phyloP scores from a whole-genome alignment of 331 rosid genomes.

The Rhamnella rubrinervis region DNA sequence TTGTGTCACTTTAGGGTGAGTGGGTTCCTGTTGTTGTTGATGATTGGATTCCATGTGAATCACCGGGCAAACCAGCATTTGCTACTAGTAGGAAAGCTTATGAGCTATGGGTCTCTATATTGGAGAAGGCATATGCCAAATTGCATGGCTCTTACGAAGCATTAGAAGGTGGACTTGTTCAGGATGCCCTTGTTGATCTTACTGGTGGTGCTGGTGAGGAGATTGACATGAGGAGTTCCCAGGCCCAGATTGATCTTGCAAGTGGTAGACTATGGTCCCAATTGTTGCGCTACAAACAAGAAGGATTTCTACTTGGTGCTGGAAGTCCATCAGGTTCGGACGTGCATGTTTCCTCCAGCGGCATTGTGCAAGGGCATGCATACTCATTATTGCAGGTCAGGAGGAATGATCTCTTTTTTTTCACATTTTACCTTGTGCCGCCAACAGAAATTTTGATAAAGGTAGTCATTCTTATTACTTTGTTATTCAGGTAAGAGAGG shows the following conservation, averaged over 20 bases:
- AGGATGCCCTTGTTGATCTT: slow-evolving; percentile 99
- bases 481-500: slow-evolving; percentile 72
- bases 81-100: slow-evolving; percentile 90
- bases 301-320: slow-evolving; percentile 94
- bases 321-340: slow-evolving; percentile 99
- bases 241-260: slow-evolving; percentile 99
- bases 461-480: slow-evolving; percentile 13
- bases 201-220: slow-evolving; percentile 99
- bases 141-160: slow-evolving; percentile 99
- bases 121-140: slow-evolving; percentile 99
- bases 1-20: slow-evolving; percentile 67
- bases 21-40: slow-evolving; percentile 99
- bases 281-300: slow-evolving; percentile 91
- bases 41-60: slow-evolving; percentile 99
- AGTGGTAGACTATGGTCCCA: slow-evolving; percentile 99
- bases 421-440: background rate
- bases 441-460: background rate
- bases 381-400: slow-evolving; percentile 90
- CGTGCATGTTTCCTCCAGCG: slow-evolving; percentile 94
- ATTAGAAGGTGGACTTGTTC: slow-evolving; percentile 98
- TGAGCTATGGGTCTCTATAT: slow-evolving; percentile 95
- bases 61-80: slow-evolving; percentile 93
- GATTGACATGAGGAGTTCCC: slow-evolving; percentile 93
- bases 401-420: background rate
- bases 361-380: slow-evolving; percentile 99